These are phyloP conservation scores for Prunus padus DNA, from an alignment of 306 rosid species.

Conservation along the genomic window DNA sequence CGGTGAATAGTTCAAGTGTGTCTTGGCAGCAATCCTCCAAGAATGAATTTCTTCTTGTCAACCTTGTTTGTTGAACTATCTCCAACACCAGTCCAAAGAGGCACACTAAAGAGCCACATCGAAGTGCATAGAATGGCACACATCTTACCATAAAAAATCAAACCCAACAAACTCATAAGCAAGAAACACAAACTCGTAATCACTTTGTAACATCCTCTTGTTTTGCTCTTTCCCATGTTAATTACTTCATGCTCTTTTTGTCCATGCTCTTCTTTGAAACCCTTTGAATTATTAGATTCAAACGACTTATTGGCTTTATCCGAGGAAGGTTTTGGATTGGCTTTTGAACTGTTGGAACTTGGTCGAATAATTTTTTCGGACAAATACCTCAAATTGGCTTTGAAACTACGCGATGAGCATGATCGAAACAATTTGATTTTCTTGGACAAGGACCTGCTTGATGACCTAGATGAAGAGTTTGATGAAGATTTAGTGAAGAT, in stretches of 20 bases:
- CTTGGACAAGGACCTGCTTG: neutral
- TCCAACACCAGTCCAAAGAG: neutral
- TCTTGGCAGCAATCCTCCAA: slow-evolving; percentile 14
- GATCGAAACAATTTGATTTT: neutral
- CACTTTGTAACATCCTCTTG: neutral
- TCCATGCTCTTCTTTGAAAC: slow-evolving; percentile 1
- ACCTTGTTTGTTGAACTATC: neutral
- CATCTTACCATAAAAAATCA: slow-evolving; percentile 31
- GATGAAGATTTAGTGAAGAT: neutral
- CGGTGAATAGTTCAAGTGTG: neutral
- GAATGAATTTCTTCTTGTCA: slow-evolving; percentile 13
- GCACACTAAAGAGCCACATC: slow-evolving; percentile 14
- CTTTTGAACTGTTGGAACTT: neutral
- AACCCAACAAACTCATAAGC: slow-evolving; percentile 22
- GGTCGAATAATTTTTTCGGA: neutral
- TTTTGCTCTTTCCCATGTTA: neutral
- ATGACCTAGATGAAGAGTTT: neutral
- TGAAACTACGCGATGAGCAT: neutral
- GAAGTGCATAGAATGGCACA: slow-evolving; percentile 24
- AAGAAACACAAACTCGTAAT: slow-evolving; percentile 14
- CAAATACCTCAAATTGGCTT: neutral
- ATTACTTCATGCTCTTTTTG: neutral
- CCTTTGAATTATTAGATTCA: neutral
- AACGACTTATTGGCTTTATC: neutral
- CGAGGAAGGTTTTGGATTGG: neutral